Evolutionary conservation across 352 stramenopile species (phyloP).

Genomic region (Phytophthora melonis): DNA sequence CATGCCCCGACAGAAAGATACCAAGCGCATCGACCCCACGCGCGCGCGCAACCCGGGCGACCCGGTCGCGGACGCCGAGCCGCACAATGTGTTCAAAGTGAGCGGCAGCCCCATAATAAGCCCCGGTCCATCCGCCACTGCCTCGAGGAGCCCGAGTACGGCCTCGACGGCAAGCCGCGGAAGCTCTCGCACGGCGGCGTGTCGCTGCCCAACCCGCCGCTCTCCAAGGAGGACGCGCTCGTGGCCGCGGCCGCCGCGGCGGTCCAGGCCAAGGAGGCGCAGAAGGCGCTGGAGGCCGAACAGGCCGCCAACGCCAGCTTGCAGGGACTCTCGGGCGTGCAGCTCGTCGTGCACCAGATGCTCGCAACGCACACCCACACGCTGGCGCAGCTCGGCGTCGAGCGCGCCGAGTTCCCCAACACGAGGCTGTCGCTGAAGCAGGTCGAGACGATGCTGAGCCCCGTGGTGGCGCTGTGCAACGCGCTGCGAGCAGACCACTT

Average conservation of each 20-base stretch:
- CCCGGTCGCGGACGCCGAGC: constrained; percentile 36
- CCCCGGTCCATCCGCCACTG: constrained; percentile 75
- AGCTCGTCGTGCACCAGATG: constrained; percentile 78
- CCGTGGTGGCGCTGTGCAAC: constrained; percentile 66
- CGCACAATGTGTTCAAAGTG: constrained; percentile 63
- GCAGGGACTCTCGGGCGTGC: constrained; percentile 64
- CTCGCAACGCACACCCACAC: constrained; percentile 74
- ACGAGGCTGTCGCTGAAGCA: constrained; percentile 79
- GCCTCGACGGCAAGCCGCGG: constrained; percentile 51
- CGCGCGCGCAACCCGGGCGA: constrained; percentile 35
- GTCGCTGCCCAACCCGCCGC: constrained; percentile 22
- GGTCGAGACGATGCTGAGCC: constrained; percentile 68
- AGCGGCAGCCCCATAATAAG: constrained; percentile 75
- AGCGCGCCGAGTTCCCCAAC: constrained; percentile 68
- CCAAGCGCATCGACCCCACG: constrained; percentile 57
- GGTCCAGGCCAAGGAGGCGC: constrained; percentile 45
- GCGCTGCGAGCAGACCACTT: constrained; percentile 72
- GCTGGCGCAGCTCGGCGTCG: constrained; percentile 55
- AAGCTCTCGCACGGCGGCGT: constrained; percentile 40
- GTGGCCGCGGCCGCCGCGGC: constrained; percentile 36
- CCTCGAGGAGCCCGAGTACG: constrained; percentile 63
- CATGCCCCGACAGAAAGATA: constrained; percentile 69
- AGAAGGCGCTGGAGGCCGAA: constrained; percentile 53
- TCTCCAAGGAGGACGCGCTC: constrained; percentile 33
- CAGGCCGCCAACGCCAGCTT: constrained; percentile 49